Evolutionary conservation across 768 basidiomycete species (phyloP).

Genomic region (Kwoniella europaea): DNA sequence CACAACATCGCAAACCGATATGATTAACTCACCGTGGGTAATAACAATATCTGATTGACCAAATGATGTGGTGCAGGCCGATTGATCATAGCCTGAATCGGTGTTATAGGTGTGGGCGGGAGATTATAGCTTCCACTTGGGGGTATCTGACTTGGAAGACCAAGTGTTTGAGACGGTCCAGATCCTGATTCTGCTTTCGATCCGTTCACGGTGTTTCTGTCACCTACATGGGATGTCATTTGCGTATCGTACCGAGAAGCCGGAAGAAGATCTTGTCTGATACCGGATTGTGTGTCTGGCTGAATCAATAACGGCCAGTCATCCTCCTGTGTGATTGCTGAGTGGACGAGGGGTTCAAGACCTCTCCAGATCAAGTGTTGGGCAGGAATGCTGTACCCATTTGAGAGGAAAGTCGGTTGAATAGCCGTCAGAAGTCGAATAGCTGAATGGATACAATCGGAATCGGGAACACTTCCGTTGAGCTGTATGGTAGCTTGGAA

Average conservation of each 20-base stretch:
- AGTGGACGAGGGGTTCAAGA: slow-evolving; percentile 37
- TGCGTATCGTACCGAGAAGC: neutral
- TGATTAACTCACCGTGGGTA: slow-evolving; percentile 66
- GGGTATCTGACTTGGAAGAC: slow-evolving; percentile 14
- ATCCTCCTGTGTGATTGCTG: neutral
- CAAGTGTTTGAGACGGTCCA: slow-evolving; percentile 4
- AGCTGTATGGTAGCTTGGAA: slow-evolving; percentile 72
- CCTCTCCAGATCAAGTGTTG: slow-evolving; percentile 69
- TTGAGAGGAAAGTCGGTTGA: slow-evolving; percentile 59
- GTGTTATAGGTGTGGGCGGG: slow-evolving; percentile 15
- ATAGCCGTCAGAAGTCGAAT: slow-evolving; percentile 63
- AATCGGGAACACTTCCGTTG: slow-evolving; percentile 70
- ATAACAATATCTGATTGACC: slow-evolving; percentile 70
- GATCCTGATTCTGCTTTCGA: neutral
- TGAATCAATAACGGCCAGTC: slow-evolving; percentile 64
- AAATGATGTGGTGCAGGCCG: slow-evolving; percentile 54
- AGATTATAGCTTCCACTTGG: slow-evolving; percentile 3
- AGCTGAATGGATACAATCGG: slow-evolving; percentile 69
- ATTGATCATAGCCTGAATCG: neutral
- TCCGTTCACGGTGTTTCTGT: neutral
- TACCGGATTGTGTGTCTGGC: slow-evolving; percentile 65
- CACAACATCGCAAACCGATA: neutral
- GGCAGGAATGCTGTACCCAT: slow-evolving; percentile 68
- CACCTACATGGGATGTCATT: no score
- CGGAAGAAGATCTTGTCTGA: slow-evolving; percentile 54